Conservation (phyloP, 2,329 filamentous ascomycete genomes). For the Fusarium napiforme region DNA sequence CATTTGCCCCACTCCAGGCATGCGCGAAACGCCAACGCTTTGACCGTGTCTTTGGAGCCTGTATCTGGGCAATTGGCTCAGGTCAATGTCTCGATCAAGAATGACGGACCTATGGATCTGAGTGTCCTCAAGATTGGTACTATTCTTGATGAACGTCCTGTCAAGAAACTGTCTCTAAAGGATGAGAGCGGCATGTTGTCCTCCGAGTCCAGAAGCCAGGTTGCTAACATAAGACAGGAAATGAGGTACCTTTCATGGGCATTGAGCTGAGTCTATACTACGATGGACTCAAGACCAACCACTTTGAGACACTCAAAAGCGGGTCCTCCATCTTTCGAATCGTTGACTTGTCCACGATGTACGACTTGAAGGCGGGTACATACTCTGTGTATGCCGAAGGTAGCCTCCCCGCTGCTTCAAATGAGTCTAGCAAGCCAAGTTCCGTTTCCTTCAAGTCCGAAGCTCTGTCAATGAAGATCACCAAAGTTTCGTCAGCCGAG, state of each 20-base stretch:
- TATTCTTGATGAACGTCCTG: slow-evolving; percentile 25
- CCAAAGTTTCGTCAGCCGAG: slow-evolving; percentile 5
- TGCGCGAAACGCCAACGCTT: neutral
- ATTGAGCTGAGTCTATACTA: slow-evolving; percentile 31
- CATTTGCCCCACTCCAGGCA: neutral
- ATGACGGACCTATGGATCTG: slow-evolving; percentile 2
- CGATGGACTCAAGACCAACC: slow-evolving; percentile 6
- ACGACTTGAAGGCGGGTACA: slow-evolving; percentile 20
- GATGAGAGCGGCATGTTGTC: neutral
- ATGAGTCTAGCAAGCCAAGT: neutral
- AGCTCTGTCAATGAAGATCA: slow-evolving; percentile 3
- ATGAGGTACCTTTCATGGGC: slow-evolving; percentile 4
- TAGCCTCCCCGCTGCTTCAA: neutral
- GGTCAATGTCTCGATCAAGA: slow-evolving; percentile 18
- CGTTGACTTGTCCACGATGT: slow-evolving; percentile 12
- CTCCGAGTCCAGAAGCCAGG: rapidly evolving
- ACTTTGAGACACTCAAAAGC: slow-evolving; percentile 9
- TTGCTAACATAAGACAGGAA: neutral
- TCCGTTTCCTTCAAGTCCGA: slow-evolving; percentile 6
- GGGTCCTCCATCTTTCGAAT: slow-evolving; percentile 16
- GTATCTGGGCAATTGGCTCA: neutral
- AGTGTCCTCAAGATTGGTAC: slow-evolving; percentile 24
- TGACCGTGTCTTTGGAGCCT: neutral
- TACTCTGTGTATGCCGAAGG: slow-evolving; percentile 30
- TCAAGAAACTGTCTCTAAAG: slow-evolving; percentile 20